Evolutionary conservation across 768 basidiomycete species (phyloP).

Genomic region (Phylloporus sp.): DNA sequence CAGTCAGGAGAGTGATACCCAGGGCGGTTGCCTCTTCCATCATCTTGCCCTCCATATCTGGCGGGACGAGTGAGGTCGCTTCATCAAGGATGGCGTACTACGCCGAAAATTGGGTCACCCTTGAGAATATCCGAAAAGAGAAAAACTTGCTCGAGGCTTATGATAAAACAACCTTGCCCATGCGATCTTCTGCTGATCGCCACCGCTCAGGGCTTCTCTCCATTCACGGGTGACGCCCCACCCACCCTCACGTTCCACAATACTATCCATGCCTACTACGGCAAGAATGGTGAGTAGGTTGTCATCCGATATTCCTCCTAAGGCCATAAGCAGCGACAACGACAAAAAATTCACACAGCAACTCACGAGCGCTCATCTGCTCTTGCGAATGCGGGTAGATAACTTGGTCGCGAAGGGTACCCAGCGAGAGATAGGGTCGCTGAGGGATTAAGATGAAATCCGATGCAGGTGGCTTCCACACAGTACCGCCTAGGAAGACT

Average conservation of each 20-base stretch:
- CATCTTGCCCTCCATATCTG: constrained; percentile 90
- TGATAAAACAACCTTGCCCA: constrained; percentile 98
- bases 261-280: constrained; percentile 75
- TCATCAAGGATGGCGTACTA: constrained; percentile 97
- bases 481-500: constrained; percentile 51
- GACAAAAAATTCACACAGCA: background rate
- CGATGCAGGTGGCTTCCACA: constrained; percentile 82
- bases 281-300: constrained; percentile 68
- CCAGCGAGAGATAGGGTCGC: constrained; percentile 89
- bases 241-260: constrained; percentile 94
- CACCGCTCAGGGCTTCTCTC: constrained; percentile 89
- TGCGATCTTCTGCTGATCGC: constrained; percentile 95
- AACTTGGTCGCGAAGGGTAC: constrained; percentile 92
- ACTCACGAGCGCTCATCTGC: constrained; percentile 75
- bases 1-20: constrained; percentile 89
- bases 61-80: constrained; percentile 90
- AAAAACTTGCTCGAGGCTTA: constrained; percentile 65
- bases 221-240: constrained; percentile 90
- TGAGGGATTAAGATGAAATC: constrained; percentile 96
- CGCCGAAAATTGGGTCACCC: constrained; percentile 1
- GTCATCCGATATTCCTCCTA: constrained; percentile 68
- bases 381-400: constrained; percentile 86
- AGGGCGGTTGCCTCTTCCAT: constrained; percentile 86
- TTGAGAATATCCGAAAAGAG: background rate
- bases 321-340: constrained; percentile 2